A percentile compares a stretch with the other conserved stretches of the same genome.
Conservation (phyloP, 352 stramenopile species). For the Pythium aphanidermatum region DNA sequence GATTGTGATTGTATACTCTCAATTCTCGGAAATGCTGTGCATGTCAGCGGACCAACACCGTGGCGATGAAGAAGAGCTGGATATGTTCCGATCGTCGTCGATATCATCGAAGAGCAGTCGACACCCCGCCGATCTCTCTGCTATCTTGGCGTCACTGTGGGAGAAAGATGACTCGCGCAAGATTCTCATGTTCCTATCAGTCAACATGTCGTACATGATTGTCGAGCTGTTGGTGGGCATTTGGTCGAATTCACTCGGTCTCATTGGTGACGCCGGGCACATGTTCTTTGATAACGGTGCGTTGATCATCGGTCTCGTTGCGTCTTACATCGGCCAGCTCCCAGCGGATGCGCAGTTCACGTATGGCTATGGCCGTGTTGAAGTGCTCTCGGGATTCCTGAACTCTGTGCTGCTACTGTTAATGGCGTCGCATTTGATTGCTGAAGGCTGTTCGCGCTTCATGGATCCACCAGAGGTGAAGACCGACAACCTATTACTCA, state of each 20-base stretch:
- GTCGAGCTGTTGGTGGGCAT: slow-evolving; percentile 81
- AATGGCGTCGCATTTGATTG: slow-evolving; percentile 80
- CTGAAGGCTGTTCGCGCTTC: slow-evolving; percentile 67
- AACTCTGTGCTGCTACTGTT: slow-evolving; percentile 83
- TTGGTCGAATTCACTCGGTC: slow-evolving; percentile 77
- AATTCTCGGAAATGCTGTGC: slow-evolving; percentile 26
- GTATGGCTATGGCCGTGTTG: slow-evolving; percentile 82
- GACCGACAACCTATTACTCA: slow-evolving; percentile 82
- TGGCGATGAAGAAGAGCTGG: slow-evolving; percentile 25
- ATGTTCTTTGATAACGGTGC: slow-evolving; percentile 88
- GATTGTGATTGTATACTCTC: slow-evolving; percentile 45
- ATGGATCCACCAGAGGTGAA: slow-evolving; percentile 68
- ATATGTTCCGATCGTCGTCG: slow-evolving; percentile 31
- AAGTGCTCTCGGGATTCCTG: slow-evolving; percentile 83
- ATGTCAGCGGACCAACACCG: slow-evolving; percentile 14
- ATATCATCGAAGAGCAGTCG: slow-evolving; percentile 1
- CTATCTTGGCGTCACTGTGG: slow-evolving; percentile 45
- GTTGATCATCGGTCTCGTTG: slow-evolving; percentile 77
- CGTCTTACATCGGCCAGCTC: slow-evolving; percentile 75
- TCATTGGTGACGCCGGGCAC: slow-evolving; percentile 84
- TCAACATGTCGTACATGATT: slow-evolving; percentile 86
- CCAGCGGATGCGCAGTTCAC: slow-evolving; percentile 68
- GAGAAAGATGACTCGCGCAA: slow-evolving; percentile 53
- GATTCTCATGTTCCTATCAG: slow-evolving; percentile 76
- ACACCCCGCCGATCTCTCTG: slow-evolving; percentile 3